Conservation (phyloP, 1,139 yeast genomes). For the Saccharomycopsis hybrid region DNA sequence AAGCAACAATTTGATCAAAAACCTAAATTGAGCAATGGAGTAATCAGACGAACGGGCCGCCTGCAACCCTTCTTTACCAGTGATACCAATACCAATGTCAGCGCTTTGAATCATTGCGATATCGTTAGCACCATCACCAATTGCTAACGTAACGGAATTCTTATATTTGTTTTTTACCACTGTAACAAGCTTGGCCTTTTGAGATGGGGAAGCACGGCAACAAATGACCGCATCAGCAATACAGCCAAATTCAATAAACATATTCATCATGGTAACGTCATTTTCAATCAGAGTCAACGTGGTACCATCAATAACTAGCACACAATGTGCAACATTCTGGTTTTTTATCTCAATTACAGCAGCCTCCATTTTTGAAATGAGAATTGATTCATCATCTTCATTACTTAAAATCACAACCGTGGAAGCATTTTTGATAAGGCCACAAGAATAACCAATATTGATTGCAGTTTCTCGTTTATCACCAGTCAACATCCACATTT, state of each 20-base stretch:
- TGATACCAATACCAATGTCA: conserved; percentile 94
- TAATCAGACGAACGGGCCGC: conserved; percentile 96
- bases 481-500: conserved; percentile 97
- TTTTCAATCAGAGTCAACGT: conserved; percentile 68
- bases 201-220: conserved; percentile 96
- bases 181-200: conserved; percentile 84
- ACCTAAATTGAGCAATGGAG: conserved; percentile 91
- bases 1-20: conserved; percentile 66
- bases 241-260: conserved; percentile 79
- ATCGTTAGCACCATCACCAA: conserved; percentile 99
- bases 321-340: conserved; percentile 86
- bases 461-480: conserved; percentile 97
- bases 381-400: conserved; percentile 44
- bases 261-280: conserved; percentile 62
- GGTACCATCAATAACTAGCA: conserved; percentile 87
- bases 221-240: conserved; percentile 87
- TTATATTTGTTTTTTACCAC: conserved; percentile 63
- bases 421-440: conserved; percentile 86
- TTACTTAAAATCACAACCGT: conserved; percentile 72
- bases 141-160: conserved; percentile 77
- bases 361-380: conserved; percentile 31
- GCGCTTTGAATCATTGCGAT: conserved; percentile 99
- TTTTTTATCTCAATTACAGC: conserved; percentile 39
- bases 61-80: conserved; percentile 94
- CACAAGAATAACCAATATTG: conserved; percentile 92